phyloP scores from a whole-genome alignment of 768 basidiomycete species.

The Mycena leptocephala region DNA sequence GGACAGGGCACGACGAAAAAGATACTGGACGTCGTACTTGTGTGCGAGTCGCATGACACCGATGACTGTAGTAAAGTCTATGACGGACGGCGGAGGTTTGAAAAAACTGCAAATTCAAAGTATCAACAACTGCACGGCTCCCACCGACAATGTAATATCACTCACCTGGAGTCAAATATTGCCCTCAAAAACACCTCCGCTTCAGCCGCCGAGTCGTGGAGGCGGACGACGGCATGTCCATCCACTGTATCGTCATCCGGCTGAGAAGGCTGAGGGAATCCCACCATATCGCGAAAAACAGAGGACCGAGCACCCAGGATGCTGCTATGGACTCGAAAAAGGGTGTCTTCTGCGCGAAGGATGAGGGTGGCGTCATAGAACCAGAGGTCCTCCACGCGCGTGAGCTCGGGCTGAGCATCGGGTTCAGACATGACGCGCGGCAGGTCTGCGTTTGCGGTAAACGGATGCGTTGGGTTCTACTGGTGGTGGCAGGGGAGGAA shows the following conservation, averaged over 20 bases:
- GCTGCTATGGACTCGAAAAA: not conserved
- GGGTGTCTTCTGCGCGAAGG: not conserved
- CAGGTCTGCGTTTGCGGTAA: no score
- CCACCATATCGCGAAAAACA: not conserved
- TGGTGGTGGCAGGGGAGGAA: no score
- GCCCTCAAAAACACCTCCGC: not conserved
- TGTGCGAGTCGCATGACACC: not conserved
- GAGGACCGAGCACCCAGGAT: no score
- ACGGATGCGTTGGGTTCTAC: no score
- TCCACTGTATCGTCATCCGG: not conserved
- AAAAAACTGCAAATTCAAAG: not conserved
- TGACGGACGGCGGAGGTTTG: not conserved
- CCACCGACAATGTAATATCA: no score
- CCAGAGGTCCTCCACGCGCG: not conserved
- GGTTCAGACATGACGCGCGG: no score
- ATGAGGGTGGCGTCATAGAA: not conserved
- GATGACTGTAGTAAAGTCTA: not conserved
- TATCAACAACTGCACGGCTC: no score
- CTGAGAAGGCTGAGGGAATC: not conserved
- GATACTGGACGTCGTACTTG: no score
- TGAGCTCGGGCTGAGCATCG: not conserved
- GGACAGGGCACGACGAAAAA: not conserved
- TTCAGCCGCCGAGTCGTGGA: not conserved
- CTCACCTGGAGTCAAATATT: constrained; percentile 1
- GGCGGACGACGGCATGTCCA: not conserved